Percentiles rank a stretch among this genome's conserved stretches.
Conservation (phyloP, 176 grass and related monocot genomes). For the Carex pumila region DNA sequence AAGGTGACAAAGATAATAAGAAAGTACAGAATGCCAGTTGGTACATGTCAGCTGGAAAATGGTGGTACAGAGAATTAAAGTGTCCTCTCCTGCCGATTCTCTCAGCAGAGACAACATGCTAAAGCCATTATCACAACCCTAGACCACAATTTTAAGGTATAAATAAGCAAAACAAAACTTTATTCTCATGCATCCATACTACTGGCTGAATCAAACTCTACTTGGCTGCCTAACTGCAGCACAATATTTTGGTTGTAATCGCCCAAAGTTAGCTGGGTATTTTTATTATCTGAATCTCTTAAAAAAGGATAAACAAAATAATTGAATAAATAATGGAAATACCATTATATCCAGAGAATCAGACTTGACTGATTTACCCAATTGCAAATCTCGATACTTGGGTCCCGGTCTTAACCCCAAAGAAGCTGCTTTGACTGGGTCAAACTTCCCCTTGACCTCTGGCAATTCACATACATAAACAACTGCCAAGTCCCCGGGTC, state of each 20-base stretch:
- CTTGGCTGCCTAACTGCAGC: neutral
- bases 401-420: conserved; percentile 71
- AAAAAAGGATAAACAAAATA: neutral
- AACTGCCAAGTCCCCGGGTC: conserved; percentile 78
- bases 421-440: conserved; percentile 63
- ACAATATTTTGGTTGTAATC: neutral
- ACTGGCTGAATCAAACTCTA: neutral
- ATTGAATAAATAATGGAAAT: conserved; percentile 14
- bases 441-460: conserved; percentile 97
- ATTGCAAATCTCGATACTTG: conserved; percentile 84
- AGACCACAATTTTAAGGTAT: neutral
- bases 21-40: neutral
- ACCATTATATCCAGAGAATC: conserved; percentile 57
- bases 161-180: neutral
- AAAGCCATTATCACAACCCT: neutral
- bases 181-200: neutral
- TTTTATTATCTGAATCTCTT: neutral
- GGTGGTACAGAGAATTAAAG: neutral
- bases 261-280: neutral
- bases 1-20: neutral
- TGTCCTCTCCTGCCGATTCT: neutral
- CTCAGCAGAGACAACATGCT: neutral
- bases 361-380: conserved; percentile 84
- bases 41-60: neutral
- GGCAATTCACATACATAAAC: conserved; percentile 86